Conservation (phyloP, 1,284 basidiomycete genomes). For the Austropuccinia psidii region DNA sequence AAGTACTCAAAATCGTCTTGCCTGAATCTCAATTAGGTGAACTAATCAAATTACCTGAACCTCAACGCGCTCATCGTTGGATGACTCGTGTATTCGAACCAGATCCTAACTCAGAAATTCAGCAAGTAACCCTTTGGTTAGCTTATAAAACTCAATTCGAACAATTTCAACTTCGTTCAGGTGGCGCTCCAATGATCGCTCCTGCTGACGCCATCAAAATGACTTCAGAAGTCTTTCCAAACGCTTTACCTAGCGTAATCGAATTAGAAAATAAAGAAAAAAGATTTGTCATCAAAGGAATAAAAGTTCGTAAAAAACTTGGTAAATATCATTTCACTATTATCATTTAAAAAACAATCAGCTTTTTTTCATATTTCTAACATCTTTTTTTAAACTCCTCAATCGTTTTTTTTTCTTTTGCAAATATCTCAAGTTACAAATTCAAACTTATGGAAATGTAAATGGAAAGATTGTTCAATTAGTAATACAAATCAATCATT, state of each 20-base stretch:
- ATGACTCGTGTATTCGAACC: conserved; percentile 27
- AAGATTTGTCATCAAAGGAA: conserved; percentile 28
- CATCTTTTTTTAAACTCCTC: neutral
- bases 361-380: neutral
- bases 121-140: conserved; percentile 33
- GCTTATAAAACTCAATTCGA: conserved; percentile 34
- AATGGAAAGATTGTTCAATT: conserved; percentile 29
- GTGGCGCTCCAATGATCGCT: conserved; percentile 14
- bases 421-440: neutral
- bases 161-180: neutral
- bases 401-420: neutral
- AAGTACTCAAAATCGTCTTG: conserved; percentile 1
- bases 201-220: conserved; percentile 34
- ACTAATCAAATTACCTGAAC: conserved; percentile 10
- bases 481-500: neutral
- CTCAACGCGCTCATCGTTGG: conserved; percentile 14
- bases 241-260: conserved; percentile 18
- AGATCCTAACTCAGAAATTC: conserved; percentile 12
- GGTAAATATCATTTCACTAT: neutral
- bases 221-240: conserved; percentile 30
- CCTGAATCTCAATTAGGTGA: conserved; percentile 1
- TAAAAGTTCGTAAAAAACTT: conserved; percentile 11
- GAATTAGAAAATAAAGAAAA: conserved; percentile 24
- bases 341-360: too few relatives aligned
- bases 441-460: conserved; percentile 1